phyloP scores from a whole-genome alignment of 1,284 basidiomycete species.

The Cryptococcus jaspeensis region DNA sequence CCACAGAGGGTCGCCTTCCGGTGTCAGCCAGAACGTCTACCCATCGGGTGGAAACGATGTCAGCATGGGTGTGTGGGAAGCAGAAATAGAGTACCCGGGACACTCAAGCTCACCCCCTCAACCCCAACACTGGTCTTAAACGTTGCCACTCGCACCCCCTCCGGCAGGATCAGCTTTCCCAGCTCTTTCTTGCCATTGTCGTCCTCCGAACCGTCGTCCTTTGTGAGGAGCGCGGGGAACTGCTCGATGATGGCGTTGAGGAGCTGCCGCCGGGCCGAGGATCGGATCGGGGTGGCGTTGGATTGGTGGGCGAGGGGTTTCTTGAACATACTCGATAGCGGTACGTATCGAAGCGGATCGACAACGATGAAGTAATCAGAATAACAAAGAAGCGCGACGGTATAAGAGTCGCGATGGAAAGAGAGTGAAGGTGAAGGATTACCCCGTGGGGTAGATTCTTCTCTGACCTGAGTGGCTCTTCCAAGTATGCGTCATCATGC shows the following conservation, averaged over 20 bases:
- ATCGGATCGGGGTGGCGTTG: conserved; percentile 48
- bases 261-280: conserved; percentile 46
- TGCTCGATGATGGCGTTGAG: conserved; percentile 34
- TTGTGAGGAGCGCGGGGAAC: conserved; percentile 27
- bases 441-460: neutral
- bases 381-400: neutral
- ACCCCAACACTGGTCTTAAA: conserved; percentile 46
- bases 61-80: neutral
- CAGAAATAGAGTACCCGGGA: conserved; percentile 58
- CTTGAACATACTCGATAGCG: conserved; percentile 44
- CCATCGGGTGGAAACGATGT: neutral
- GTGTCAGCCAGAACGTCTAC: conserved; percentile 41
- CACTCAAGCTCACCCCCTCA: conserved; percentile 40
- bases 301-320: conserved; percentile 48
- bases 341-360: neutral
- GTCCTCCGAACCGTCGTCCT: conserved; percentile 3
- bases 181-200: conserved; percentile 33
- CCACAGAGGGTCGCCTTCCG: conserved; percentile 76
- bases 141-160: conserved; percentile 37
- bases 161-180: conserved; percentile 42
- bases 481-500: no score
- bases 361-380: neutral
- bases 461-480: neutral
- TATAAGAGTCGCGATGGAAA: neutral
- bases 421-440: neutral